phyloP scores from a whole-genome alignment of 371 early-diverging fungal species.

The Dinochytrium kinnereticum region DNA sequence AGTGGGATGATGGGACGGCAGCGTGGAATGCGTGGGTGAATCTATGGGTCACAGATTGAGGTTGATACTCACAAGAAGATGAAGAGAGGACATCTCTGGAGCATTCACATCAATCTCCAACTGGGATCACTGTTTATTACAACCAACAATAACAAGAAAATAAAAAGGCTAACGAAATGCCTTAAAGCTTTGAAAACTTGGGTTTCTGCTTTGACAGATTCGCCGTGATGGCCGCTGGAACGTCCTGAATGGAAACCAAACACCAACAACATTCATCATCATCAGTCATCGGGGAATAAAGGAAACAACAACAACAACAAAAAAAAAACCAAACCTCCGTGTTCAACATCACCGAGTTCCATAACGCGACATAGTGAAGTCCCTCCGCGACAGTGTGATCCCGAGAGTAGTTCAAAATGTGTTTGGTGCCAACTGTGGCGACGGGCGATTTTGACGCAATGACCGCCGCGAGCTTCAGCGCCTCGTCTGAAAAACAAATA shows the following conservation, averaged over 20 bases:
- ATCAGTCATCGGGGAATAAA: neutral
- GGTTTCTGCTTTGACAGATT: conserved; percentile 8
- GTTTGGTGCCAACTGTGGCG: conserved; percentile 86
- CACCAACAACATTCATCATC: neutral
- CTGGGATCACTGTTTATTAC: neutral
- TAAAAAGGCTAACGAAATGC: neutral
- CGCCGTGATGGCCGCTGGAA: neutral
- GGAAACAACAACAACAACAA: conserved; percentile 5
- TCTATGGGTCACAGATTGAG: too few species aligned
- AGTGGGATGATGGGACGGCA: too few species aligned
- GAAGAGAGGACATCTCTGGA: too few species aligned
- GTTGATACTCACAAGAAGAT: too few species aligned
- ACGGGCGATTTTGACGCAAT: conserved; percentile 93
- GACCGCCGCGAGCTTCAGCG: conserved; percentile 68
- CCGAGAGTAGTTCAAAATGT: conserved; percentile 84
- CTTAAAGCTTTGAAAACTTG: conserved; percentile 7
- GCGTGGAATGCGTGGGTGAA: too few species aligned
- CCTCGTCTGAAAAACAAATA: conserved; percentile 50
- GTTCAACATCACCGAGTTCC: conserved; percentile 77
- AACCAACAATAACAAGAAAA: neutral
- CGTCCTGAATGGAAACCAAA: neutral
- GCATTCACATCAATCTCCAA: too few species aligned
- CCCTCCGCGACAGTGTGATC: conserved; percentile 91
- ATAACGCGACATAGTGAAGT: conserved; percentile 82
- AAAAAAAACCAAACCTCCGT: conserved; percentile 18